Percentiles rank a stretch among this genome's conserved stretches.
Evolutionary conservation across 73 alveolate species (phyloP).

Genomic region (Paramecium tetraurelia): DNA sequence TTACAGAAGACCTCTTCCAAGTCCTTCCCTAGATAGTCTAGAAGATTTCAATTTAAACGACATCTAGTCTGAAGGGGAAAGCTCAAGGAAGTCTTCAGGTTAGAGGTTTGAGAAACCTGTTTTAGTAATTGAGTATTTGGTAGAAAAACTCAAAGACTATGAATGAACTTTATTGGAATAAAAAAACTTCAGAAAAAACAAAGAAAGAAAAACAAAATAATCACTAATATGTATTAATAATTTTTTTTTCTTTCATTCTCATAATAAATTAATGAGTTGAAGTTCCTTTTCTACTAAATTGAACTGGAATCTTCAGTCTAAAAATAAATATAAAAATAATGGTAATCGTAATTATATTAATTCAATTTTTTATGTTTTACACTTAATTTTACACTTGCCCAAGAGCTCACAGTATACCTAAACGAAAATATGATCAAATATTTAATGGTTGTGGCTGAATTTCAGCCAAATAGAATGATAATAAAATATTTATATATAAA

Average conservation of each 20-base stretch:
- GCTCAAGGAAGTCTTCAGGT: background rate
- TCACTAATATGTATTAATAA: background rate
- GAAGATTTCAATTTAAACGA: slow-evolving; percentile 14
- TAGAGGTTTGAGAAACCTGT: background rate
- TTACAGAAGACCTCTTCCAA: slow-evolving; percentile 1
- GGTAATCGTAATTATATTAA: background rate
- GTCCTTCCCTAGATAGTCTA: background rate
- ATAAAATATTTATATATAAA: no score
- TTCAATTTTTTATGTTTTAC: background rate
- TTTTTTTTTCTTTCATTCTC: background rate
- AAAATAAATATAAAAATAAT: background rate
- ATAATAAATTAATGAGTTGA: background rate
- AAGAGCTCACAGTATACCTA: background rate
- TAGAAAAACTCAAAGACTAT: background rate
- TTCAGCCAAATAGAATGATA: no score
- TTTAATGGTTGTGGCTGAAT: background rate
- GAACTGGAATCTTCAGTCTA: background rate
- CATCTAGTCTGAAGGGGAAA: background rate
- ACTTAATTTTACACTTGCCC: background rate
- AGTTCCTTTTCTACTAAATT: background rate
- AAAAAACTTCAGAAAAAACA: background rate
- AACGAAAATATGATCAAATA: background rate
- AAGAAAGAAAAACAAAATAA: background rate
- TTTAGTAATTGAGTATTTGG: background rate
- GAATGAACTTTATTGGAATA: background rate